These are phyloP conservation scores for Batrachochytrium dendrobatidis DNA, from an alignment of 371 early-diverging fungal genomes.

Conservation along the genomic window DNA sequence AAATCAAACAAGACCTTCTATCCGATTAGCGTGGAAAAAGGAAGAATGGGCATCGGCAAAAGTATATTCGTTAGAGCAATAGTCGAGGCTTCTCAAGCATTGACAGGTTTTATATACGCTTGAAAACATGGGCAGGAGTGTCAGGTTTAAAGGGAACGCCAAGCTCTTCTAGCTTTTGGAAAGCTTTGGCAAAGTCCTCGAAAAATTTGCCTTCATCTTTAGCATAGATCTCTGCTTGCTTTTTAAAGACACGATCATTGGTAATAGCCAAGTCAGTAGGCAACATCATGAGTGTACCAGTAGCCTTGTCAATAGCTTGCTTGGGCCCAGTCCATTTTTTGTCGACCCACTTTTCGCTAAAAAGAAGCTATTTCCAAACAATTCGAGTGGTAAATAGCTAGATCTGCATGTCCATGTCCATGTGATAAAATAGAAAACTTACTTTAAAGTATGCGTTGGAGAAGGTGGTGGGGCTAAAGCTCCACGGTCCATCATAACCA, in stretches of 20 bases:
- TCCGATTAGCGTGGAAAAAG: no score
- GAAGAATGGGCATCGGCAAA: no score
- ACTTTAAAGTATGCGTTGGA: conserved; percentile 78
- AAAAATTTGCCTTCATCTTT: conserved; percentile 38
- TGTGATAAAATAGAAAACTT: not conserved
- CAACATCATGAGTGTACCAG: conserved; percentile 72
- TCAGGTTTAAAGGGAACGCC: conserved; percentile 59
- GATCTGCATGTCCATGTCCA: no score
- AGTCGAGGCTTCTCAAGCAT: no score
- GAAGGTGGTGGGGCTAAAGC: conserved; percentile 75
- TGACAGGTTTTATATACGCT: no score
- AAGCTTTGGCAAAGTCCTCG: conserved; percentile 74
- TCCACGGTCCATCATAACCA: conserved; percentile 89
- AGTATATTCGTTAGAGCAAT: no score
- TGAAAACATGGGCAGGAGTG: no score
- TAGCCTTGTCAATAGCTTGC: conserved; percentile 77
- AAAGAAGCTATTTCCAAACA: conserved; percentile 53
- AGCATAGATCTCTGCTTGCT: conserved; percentile 75
- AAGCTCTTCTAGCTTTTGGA: conserved; percentile 77
- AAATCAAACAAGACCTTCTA: no score
- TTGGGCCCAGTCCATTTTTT: conserved; percentile 75
- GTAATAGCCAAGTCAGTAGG: conserved; percentile 75
- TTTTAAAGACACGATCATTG: conserved; percentile 53
- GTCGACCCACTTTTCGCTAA: conserved; percentile 75
- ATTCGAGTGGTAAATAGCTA: not conserved